These are phyloP conservation scores for Odonthalia washingtoniensis DNA, from an alignment of 31 red algal genomes.

Conservation along the genomic window DNA sequence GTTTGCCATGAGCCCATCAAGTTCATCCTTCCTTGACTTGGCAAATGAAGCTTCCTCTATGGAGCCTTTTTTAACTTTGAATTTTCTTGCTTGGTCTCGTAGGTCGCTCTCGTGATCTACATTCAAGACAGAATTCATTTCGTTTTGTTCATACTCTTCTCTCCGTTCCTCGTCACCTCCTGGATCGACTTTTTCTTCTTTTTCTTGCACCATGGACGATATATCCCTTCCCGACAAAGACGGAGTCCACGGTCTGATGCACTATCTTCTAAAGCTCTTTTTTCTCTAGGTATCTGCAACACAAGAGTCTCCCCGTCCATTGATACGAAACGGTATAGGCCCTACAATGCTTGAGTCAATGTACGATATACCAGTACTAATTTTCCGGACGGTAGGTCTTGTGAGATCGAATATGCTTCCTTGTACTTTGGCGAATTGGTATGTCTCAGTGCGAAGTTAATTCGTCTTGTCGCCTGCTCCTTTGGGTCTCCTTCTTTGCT, in stretches of 20 bases:
- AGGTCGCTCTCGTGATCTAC: not conserved
- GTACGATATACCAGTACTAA: not conserved
- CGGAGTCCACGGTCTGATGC: not conserved
- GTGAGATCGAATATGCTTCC: not conserved
- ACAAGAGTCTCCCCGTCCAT: constrained; percentile 19
- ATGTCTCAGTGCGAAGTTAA: not conserved
- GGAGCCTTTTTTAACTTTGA: not conserved
- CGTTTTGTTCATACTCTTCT: not conserved
- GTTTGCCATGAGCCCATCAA: constrained; percentile 5
- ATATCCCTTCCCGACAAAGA: not conserved
- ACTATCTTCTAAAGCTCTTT: not conserved
- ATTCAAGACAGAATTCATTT: not conserved
- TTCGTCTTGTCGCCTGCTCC: not conserved
- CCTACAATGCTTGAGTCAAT: not conserved
- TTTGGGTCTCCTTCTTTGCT: constrained; percentile 3
- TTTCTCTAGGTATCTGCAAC: not conserved
- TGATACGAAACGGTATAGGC: not conserved
- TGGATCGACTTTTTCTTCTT: not conserved
- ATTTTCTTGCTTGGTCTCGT: not conserved
- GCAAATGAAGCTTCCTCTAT: too few relatives aligned
- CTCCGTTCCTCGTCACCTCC: not conserved
- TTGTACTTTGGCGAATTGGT: not conserved
- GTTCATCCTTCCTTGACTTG: too few relatives aligned
- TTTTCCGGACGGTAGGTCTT: not conserved
- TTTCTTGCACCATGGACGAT: not conserved